A percentile compares a stretch with the other conserved stretches of the same genome.
These are phyloP conservation scores for Rhizoclosmatium globosum DNA, from an alignment of 192 early-diverging fungal species.

Conservation along the genomic window DNA sequence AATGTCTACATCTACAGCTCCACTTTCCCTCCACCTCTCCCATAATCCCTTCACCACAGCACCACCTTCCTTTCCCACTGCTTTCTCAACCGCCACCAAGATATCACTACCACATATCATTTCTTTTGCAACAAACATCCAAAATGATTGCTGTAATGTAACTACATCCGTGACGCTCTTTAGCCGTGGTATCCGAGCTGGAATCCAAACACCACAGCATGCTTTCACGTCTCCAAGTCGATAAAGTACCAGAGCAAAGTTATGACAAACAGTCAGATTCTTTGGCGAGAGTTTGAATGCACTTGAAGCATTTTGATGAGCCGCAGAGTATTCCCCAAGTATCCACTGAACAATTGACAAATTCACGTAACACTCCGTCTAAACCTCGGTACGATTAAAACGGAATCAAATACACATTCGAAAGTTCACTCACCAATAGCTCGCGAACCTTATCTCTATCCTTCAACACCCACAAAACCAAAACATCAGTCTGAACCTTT, in stretches of 20 bases:
- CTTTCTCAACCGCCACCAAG: background rate
- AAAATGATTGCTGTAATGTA: background rate
- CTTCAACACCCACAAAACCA: background rate
- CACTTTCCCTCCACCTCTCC: background rate
- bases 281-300: background rate
- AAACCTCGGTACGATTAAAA: background rate
- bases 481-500: background rate
- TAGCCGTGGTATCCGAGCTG: background rate
- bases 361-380: conserved; percentile 1
- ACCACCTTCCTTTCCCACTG: background rate
- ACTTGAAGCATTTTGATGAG: background rate
- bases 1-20: background rate
- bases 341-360: conserved; percentile 10
- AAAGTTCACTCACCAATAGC: background rate
- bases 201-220: background rate
- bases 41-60: background rate
- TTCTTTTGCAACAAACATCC: background rate
- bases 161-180: background rate
- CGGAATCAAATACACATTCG: background rate
- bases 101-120: background rate
- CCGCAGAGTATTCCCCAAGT: background rate
- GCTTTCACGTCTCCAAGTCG: background rate
- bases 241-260: background rate
- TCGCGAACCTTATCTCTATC: background rate
- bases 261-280: background rate